Percentiles rank a stretch among this genome's conserved stretches.
Conservation (phyloP, 257 asterid genomes). For the Fraxinus anomala region DNA sequence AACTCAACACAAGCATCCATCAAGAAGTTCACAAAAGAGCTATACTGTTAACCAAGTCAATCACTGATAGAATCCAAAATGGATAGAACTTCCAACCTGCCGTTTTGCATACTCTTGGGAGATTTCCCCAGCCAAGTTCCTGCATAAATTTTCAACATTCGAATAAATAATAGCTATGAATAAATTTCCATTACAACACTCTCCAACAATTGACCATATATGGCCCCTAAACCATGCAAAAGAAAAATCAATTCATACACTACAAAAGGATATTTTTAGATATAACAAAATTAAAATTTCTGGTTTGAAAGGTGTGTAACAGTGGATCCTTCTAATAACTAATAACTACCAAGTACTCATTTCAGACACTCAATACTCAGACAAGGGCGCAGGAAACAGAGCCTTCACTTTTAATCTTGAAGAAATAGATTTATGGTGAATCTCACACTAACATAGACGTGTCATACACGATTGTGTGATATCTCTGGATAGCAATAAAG, state of each 20-base stretch:
- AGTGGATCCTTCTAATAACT: background rate
- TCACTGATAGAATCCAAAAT: background rate
- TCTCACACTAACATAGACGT: background rate
- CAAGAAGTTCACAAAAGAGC: background rate
- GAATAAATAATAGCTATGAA: background rate
- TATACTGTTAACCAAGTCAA: constrained; percentile 2
- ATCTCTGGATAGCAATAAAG: background rate
- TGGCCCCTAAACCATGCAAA: constrained; percentile 6
- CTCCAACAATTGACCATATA: constrained; percentile 8
- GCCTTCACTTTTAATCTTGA: constrained; percentile 1
- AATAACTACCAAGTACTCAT: background rate
- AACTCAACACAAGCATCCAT: background rate
- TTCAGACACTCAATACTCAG: background rate
- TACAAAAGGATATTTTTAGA: background rate
- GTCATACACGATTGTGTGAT: constrained; percentile 3
- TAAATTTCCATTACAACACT: background rate
- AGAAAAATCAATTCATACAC: background rate
- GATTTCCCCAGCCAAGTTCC: constrained; percentile 96
- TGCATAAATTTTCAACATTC: constrained; percentile 26
- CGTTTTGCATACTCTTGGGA: constrained; percentile 74
- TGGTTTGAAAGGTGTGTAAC: background rate
- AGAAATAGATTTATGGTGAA: background rate
- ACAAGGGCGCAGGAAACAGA: background rate
- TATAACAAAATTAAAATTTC: background rate
- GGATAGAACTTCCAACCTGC: constrained; percentile 55